phyloP scores from a whole-genome alignment of 495 filamentous ascomycete genomes.

The Neurospora sp. region DNA sequence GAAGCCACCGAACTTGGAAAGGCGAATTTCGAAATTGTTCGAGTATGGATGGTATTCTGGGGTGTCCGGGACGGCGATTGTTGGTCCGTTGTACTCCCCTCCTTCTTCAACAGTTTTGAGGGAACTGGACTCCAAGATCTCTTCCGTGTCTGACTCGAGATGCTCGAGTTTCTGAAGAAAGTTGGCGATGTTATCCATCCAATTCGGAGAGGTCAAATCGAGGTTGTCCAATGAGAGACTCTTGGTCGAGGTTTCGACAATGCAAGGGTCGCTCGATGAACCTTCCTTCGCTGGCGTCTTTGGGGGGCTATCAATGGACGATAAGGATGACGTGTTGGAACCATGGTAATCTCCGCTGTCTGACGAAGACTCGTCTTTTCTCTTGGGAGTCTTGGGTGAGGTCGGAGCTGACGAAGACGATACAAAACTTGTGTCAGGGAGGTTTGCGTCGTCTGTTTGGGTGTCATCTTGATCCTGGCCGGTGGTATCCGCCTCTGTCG shows the following conservation, averaged over 20 bases:
- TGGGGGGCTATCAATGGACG: not conserved
- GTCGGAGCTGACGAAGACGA: accelerated
- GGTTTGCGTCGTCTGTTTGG: not conserved
- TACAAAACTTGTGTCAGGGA: not conserved
- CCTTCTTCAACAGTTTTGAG: not conserved
- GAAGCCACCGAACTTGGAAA: slow-evolving; percentile 16
- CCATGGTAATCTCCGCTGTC: not conserved
- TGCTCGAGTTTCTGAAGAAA: not conserved
- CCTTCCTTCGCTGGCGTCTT: not conserved
- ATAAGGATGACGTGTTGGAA: not conserved
- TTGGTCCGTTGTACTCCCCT: not conserved
- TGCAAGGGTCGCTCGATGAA: not conserved
- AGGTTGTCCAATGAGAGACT: not conserved
- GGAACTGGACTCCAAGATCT: not conserved
- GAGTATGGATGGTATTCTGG: not conserved
- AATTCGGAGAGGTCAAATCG: not conserved
- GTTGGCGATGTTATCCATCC: not conserved
- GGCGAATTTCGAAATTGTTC: slow-evolving; percentile 14
- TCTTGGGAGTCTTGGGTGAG: not conserved
- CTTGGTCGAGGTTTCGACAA: not conserved
- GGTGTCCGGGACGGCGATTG: not conserved
- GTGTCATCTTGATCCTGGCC: not conserved
- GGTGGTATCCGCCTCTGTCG: not conserved
- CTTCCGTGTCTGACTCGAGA: not conserved
- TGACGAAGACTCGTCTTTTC: no score